phyloP scores from a whole-genome alignment of 768 basidiomycete genomes.

The Dentipellis sp. region DNA sequence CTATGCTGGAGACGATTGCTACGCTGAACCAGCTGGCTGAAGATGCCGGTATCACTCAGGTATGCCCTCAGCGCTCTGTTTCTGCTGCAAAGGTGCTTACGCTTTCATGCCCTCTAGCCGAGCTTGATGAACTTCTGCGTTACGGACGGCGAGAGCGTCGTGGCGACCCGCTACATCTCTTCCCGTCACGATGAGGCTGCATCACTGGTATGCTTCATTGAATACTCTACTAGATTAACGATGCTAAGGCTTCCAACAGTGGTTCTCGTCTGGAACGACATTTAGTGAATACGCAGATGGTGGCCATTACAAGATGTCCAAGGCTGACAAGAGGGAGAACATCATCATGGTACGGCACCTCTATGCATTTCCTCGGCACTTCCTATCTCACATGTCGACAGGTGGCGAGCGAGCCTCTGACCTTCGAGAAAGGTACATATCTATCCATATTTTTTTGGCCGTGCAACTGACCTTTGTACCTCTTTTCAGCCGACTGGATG shows the following conservation, averaged over 20 bases:
- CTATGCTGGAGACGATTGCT: constrained; percentile 85
- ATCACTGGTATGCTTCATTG: constrained; percentile 11
- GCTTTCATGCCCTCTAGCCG: constrained; percentile 36
- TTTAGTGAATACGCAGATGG: constrained; percentile 87
- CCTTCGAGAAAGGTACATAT: constrained; percentile 80
- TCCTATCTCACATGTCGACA: constrained; percentile 17
- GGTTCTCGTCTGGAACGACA: constrained; percentile 92
- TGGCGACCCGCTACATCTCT: constrained; percentile 92
- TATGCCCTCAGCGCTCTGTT: constrained; percentile 19
- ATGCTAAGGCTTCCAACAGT: constrained; percentile 31
- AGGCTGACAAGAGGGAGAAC: constrained; percentile 90
- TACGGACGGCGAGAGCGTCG: constrained; percentile 88
- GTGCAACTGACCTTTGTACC: constrained; percentile 1
- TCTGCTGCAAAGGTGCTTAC: neutral
- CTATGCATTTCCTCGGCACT: constrained; percentile 4
- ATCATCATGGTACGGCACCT: constrained; percentile 68
- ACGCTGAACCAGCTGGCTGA: constrained; percentile 69
- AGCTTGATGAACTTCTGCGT: constrained; percentile 94
- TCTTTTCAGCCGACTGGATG: constrained; percentile 84
- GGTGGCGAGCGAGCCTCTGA: constrained; percentile 90
- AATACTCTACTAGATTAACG: no score
- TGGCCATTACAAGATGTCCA: constrained; percentile 91
- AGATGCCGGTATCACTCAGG: constrained; percentile 66
- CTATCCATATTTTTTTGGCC: neutral
- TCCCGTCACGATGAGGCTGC: constrained; percentile 89